These are phyloP conservation scores for Phialophora tarda DNA, from an alignment of 2,329 filamentous ascomycete species.

Conservation along the genomic window DNA sequence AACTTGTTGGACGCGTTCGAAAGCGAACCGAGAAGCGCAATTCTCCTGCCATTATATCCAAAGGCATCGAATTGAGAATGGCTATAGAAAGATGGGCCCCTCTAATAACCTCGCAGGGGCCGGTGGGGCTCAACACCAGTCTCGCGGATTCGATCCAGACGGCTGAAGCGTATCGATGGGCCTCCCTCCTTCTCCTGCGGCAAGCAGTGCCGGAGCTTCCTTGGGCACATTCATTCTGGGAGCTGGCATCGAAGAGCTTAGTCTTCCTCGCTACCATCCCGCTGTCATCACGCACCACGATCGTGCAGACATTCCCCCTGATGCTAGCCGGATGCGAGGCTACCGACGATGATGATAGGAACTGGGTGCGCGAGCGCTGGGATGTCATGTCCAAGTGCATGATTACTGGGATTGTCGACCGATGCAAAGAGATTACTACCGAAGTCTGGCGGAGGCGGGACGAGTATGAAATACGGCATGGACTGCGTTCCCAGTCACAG, in stretches of 20 bases:
- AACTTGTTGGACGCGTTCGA: constrained; percentile 66
- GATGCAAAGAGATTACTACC: constrained; percentile 66
- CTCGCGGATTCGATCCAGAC: constrained; percentile 68
- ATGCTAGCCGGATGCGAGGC: constrained; percentile 70
- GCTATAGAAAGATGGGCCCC: constrained; percentile 66
- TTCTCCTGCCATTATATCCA: constrained; percentile 64
- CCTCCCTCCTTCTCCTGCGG: constrained; percentile 68
- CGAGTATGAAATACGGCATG: constrained; percentile 47
- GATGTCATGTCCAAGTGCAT: constrained; percentile 63
- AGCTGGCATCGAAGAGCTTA: constrained; percentile 66
- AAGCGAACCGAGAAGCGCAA: constrained; percentile 52
- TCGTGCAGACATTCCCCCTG: constrained; percentile 72
- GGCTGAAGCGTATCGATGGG: constrained; percentile 69
- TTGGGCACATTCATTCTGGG: constrained; percentile 58
- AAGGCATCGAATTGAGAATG: constrained; percentile 65
- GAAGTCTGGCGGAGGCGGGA: constrained; percentile 71
- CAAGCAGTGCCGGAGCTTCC: constrained; percentile 72
- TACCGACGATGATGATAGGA: constrained; percentile 62
- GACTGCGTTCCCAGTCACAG: not conserved
- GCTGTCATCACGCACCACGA: constrained; percentile 64
- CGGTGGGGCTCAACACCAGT: constrained; percentile 66
- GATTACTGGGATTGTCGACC: constrained; percentile 70
- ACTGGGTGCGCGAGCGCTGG: constrained; percentile 70
- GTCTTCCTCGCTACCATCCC: constrained; percentile 68
- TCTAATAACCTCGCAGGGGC: constrained; percentile 58